Evolutionary conservation across 75 land plant species (phyloP).

Genomic region (Isoetes taiwanensis): DNA sequence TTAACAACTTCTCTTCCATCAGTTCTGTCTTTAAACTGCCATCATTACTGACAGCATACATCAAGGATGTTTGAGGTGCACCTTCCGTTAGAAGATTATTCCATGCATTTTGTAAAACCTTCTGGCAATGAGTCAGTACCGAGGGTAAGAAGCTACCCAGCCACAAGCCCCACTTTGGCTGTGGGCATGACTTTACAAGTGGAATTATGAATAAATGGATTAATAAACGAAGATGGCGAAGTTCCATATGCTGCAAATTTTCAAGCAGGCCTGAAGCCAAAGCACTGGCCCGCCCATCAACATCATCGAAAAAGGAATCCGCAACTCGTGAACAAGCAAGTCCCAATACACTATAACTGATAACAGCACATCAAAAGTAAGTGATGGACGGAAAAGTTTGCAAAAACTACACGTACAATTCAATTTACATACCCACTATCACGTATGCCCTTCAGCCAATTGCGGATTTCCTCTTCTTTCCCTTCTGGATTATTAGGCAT

Average conservation of each 20-base stretch:
- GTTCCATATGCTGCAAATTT: slow-evolving; percentile 76
- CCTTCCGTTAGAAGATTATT: slow-evolving; percentile 58
- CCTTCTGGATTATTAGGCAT: slow-evolving; percentile 22
- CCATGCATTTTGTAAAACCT: slow-evolving; percentile 60
- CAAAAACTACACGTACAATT: background rate
- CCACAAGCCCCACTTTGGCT: slow-evolving; percentile 56
- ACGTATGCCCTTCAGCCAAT: slow-evolving; percentile 86
- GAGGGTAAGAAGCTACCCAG: slow-evolving; percentile 52
- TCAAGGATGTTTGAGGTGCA: slow-evolving; percentile 33
- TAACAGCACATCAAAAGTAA: background rate
- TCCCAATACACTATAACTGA: slow-evolving; percentile 85
- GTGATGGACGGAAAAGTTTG: background rate
- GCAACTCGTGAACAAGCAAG: slow-evolving; percentile 54
- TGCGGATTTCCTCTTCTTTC: slow-evolving; percentile 63
- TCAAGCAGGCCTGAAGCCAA: slow-evolving; percentile 50
- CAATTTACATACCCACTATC: slow-evolving; percentile 77
- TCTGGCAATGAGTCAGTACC: slow-evolving; percentile 43
- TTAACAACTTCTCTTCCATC: slow-evolving; percentile 74
- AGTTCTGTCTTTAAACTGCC: slow-evolving; percentile 59
- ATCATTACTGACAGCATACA: slow-evolving; percentile 55
- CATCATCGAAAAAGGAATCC: slow-evolving; percentile 45
- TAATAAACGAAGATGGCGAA: slow-evolving; percentile 78
- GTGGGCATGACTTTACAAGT: slow-evolving; percentile 64
- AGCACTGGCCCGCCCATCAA: slow-evolving; percentile 28
- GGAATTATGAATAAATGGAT: slow-evolving; percentile 63